Conservation (phyloP, 75 land plant species). For the Selaginella moellendorffii region DNA sequence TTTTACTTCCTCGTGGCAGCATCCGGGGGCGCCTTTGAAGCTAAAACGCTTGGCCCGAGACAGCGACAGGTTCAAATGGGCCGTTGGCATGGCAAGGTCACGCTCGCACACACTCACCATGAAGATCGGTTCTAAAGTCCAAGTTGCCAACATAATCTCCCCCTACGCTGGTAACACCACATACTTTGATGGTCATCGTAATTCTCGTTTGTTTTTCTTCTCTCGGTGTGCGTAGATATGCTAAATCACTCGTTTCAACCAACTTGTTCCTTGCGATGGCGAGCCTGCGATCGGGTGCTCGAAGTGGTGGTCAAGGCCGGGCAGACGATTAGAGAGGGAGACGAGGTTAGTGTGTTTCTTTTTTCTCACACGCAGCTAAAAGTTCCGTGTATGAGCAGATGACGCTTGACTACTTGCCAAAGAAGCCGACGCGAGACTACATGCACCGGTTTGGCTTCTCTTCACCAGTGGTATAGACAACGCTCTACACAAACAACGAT, state of each 20-base stretch:
- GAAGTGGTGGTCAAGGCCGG: slow-evolving; percentile 89
- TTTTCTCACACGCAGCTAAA: neutral
- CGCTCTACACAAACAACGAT: no score
- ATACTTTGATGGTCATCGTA: slow-evolving; percentile 3
- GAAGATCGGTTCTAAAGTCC: slow-evolving; percentile 61
- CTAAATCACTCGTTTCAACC: slow-evolving; percentile 85
- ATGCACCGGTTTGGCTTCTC: slow-evolving; percentile 92
- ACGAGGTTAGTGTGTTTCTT: slow-evolving; percentile 43
- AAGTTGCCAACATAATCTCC: slow-evolving; percentile 62
- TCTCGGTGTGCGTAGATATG: slow-evolving; percentile 48
- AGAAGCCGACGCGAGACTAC: slow-evolving; percentile 32
- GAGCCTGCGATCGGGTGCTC: slow-evolving; percentile 82
- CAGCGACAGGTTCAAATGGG: slow-evolving; percentile 80
- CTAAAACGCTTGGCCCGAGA: slow-evolving; percentile 82
- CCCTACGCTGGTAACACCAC: slow-evolving; percentile 73
- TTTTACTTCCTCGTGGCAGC: slow-evolving; percentile 37
- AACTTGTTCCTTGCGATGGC: slow-evolving; percentile 83
- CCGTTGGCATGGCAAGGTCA: slow-evolving; percentile 64
- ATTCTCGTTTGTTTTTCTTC: neutral
- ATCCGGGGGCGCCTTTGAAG: slow-evolving; percentile 56
- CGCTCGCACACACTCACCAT: slow-evolving; percentile 54
- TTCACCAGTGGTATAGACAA: slow-evolving; percentile 68
- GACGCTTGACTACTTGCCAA: slow-evolving; percentile 73
- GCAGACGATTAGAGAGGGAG: slow-evolving; percentile 64
- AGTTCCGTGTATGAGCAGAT: slow-evolving; percentile 35